phyloP scores from a whole-genome alignment of 495 filamentous ascomycete genomes.

The Amniculicola lignicola region DNA sequence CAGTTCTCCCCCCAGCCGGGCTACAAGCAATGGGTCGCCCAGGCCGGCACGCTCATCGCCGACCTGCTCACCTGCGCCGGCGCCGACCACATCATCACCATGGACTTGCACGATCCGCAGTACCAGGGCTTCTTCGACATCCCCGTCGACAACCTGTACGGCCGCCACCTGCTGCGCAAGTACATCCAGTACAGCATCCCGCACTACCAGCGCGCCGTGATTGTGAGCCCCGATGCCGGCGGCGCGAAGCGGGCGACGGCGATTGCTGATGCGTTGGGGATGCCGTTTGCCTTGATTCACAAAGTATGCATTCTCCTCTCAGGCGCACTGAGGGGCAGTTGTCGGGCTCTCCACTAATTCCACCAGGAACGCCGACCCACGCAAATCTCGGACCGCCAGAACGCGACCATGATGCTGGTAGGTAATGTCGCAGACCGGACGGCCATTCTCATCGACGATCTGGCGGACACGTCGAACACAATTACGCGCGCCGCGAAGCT shows the following conservation, averaged over 20 bases:
- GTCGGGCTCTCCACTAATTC: constrained; percentile 30
- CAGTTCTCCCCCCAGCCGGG: constrained; percentile 78
- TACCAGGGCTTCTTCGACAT: constrained; percentile 99
- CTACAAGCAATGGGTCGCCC: constrained; percentile 98
- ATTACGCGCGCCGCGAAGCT: constrained; percentile 97
- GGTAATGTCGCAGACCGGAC: constrained; percentile 78
- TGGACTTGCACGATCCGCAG: constrained; percentile 96
- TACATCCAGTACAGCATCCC: constrained; percentile 89
- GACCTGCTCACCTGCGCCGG: constrained; percentile 93
- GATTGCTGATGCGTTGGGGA: constrained; percentile 87
- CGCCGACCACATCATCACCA: constrained; percentile 93
- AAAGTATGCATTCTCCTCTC: constrained; percentile 68
- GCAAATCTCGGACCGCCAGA: constrained; percentile 86
- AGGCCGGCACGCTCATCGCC: constrained; percentile 91
- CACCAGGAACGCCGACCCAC: constrained; percentile 91
- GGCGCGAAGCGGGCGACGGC: constrained; percentile 96
- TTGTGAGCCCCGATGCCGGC: constrained; percentile 94
- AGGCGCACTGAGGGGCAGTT: no score
- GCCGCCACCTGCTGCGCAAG: constrained; percentile 76
- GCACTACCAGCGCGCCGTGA: constrained; percentile 80
- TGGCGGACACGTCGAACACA: constrained; percentile 94
- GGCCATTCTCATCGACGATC: constrained; percentile 88
- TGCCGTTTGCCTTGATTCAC: constrained; percentile 95
- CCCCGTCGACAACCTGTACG: constrained; percentile 94
- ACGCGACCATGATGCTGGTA: constrained; percentile 98